These are phyloP conservation scores for Phytophthora palmivora DNA, from an alignment of 352 stramenopile genomes.

Conservation along the genomic window DNA sequence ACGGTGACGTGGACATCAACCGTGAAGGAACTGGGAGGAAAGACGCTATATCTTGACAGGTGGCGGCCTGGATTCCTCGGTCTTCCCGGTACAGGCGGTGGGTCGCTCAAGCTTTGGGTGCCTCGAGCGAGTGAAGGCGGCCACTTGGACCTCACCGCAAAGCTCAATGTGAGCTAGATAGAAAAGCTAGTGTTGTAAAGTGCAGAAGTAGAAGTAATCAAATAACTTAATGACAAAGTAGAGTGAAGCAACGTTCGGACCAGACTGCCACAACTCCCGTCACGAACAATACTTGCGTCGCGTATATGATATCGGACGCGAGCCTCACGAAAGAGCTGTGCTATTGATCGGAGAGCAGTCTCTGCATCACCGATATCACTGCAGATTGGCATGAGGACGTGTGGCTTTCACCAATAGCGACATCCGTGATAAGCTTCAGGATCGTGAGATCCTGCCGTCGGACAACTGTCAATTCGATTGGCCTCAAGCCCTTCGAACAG, in stretches of 20 bases:
- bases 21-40: constrained; percentile 29
- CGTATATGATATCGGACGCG: constrained; percentile 1
- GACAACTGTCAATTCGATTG: constrained; percentile 8
- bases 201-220: constrained; percentile 19
- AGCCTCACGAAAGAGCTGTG: constrained; percentile 13
- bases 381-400: constrained; percentile 20
- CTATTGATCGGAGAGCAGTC: constrained; percentile 1
- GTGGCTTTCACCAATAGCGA: constrained; percentile 40
- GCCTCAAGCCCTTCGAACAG: constrained; percentile 12
- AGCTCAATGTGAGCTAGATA: constrained; percentile 37
- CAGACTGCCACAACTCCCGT: no score
- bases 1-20: constrained; percentile 38
- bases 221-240: constrained; percentile 32
- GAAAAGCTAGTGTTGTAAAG: constrained; percentile 28
- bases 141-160: constrained; percentile 30
- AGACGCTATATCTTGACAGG: constrained; percentile 38
- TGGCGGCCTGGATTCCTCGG: constrained; percentile 37
- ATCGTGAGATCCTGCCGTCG: constrained; percentile 22
- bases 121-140: constrained; percentile 35
- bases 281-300: no score
- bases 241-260: constrained; percentile 1
- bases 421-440: constrained; percentile 16
- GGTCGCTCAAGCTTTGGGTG: constrained; percentile 37
- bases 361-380: constrained; percentile 21
- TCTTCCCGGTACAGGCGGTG: constrained; percentile 36